A percentile compares a stretch with the other conserved stretches of the same genome.
These are phyloP conservation scores for Termitomyces sp. DNA, from an alignment of 768 basidiomycete genomes.

Conservation along the genomic window DNA sequence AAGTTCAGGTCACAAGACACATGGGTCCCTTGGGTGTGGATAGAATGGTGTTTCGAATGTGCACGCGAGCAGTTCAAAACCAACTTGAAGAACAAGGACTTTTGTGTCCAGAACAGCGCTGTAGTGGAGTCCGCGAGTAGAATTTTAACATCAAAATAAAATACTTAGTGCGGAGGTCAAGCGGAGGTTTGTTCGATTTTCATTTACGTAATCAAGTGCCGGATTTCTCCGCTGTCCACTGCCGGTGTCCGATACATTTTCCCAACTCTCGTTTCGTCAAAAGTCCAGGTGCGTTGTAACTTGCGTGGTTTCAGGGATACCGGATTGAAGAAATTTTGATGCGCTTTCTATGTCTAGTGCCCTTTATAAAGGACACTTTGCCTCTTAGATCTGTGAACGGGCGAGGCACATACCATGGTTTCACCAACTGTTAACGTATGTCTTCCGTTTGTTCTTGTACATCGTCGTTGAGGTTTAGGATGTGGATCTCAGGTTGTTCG, in stretches of 20 bases:
- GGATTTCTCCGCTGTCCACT: slow-evolving; percentile 37
- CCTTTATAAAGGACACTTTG: slow-evolving; percentile 17
- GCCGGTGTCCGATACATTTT: slow-evolving; percentile 21
- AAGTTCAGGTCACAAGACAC: not conserved
- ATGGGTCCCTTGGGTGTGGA: not conserved
- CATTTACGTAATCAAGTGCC: slow-evolving; percentile 38
- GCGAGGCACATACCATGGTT: slow-evolving; percentile 47
- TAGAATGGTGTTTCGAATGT: not conserved
- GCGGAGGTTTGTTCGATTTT: not conserved
- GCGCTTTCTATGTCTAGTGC: not conserved
- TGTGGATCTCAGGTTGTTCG: slow-evolving; percentile 70
- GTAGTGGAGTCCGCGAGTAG: not conserved
- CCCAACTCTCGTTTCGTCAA: slow-evolving; percentile 24
- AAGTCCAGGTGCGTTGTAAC: slow-evolving; percentile 33
- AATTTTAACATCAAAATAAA: too few species aligned
- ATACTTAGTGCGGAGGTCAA: too few species aligned
- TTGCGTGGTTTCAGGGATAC: not conserved
- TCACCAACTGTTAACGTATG: slow-evolving; percentile 77
- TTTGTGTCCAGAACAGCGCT: not conserved
- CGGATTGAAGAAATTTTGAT: not conserved
- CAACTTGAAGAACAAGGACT: not conserved
- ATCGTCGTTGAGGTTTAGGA: not conserved
- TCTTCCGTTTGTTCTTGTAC: slow-evolving; percentile 8
- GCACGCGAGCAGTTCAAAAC: too few species aligned
- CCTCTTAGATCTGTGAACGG: slow-evolving; percentile 24